Base-by-base conservation (phyloP, 768 basidiomycete species). In the Boletus patriciae region DNA sequence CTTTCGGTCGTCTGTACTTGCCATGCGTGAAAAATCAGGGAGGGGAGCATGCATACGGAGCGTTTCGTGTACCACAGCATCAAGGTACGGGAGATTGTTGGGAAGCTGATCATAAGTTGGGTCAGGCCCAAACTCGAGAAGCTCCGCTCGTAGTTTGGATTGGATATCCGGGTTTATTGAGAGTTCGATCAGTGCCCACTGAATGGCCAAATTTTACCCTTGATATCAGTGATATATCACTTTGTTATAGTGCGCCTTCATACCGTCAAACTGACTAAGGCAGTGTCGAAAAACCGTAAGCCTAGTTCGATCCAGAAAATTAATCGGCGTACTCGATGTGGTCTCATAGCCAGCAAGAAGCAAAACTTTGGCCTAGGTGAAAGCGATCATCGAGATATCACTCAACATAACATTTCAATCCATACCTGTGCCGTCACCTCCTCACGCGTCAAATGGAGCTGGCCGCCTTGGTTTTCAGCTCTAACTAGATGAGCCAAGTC, bases 121-220 rank as follows among this genome's bases (percentile, higher is more conserved):
- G 62, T 86, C 83, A 7, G 52, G 52, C 18, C 63, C 69, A 2
- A 75, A 67, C 6, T 70, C 60, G 10, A 87, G 71, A 3, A 87
- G 70, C 52, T 87, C 84, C 10, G 77, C 68, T 42, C 83, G 78
- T 12, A 86, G 68, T 45, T 74, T 78, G 10, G 67, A 60, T 64
- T 86, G 85, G 15, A 75, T 71, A 27, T 78, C 74, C 0, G 69
- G 75, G 44, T 80, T 67, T 36, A 69, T 73, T 8, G 74, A 73
- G 1, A 86, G 77, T 62, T 85, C 84, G 33, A 85, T 80, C 0
- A 86, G 70, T 3, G 83, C 80, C 83, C 84, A 86, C 64, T 65
- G 34, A 16, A 19, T 15, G 47, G 12, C 0, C 23, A 38, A 25
- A 21, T 10, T 36, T 43, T 15, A 12, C 3, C 15, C 45, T 33